Evolutionary conservation across 257 asterid species (phyloP), one percentile per base, ranked within the genome.

Genomic region (Cinchona pubescens): DNA sequence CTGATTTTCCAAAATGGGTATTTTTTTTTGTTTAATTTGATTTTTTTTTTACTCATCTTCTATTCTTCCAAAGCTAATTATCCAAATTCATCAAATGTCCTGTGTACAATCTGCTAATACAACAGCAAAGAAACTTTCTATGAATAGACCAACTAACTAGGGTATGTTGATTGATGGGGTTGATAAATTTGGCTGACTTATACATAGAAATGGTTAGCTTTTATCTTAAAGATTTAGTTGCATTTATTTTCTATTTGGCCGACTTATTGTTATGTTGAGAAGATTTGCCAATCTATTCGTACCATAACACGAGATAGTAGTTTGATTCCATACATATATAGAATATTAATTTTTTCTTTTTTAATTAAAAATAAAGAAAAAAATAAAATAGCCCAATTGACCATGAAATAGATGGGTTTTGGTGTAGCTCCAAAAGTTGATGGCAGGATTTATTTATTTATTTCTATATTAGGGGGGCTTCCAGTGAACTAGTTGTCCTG

Each of bases 401-500:
- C 32, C 5, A 40, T 23, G 27, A 29, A n/a, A n/a, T n/a, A n/a
- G n/a, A n/a, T n/a, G n/a, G n/a, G n/a, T n/a, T n/a, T n/a, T 27
- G 25, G 29, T 45, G 21, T 46, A 46, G 51, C 59, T 46, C 71
- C 74, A 78, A 67, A 79, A 11, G 71, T 75, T 58, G 49, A 71
- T 74, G 63, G 80, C 48, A 79, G 11, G 38, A 21, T 45, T n/a
- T n/a, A n/a, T n/a, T n/a, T n/a, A n/a, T n/a, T n/a, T n/a, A n/a
- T n/a, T 59, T 38, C 43, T 68, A 37, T 69, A 37, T 61, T 56
- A 53, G n/a, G 62, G n/a, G n/a, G 27, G 67, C 61, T 77, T 74
- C 64, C 65, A 76, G 69, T 75, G 37, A 83, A 73, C 81, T 76
- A 55, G 45, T 83, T 81, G 88, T 87, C 89, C 60, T 73, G 49